A percentile compares a stretch with the other conserved stretches of the same genome.
These are phyloP conservation scores for Aspergillus transmontanensis DNA, from an alignment of 2,329 filamentous ascomycete species.

Conservation along the genomic window DNA sequence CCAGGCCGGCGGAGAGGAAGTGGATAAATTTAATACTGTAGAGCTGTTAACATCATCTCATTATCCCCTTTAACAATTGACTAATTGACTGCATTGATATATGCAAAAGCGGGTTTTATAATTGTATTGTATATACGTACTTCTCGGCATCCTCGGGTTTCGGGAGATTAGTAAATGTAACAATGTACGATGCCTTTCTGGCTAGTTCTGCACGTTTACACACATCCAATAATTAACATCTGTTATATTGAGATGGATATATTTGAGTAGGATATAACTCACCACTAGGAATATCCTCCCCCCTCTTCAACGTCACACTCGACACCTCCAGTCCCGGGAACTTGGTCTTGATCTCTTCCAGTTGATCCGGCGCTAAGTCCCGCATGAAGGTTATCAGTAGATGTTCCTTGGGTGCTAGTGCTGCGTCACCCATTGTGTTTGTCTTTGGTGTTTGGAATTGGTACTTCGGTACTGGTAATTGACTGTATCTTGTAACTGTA, in stretches of 20 bases:
- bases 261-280: neutral
- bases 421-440: conserved; percentile 27
- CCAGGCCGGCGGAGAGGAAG: conserved; percentile 60
- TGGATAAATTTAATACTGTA: conserved; percentile 55
- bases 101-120: too few relatives aligned
- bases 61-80: too few relatives aligned
- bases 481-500: too few relatives aligned
- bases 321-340: conserved; percentile 28
- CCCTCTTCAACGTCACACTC: conserved; percentile 15
- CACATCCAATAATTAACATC: neutral
- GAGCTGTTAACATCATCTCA: conserved; percentile 6
- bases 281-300: conserved; percentile 28
- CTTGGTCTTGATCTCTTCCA: conserved; percentile 21
- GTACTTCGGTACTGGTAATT: too few relatives aligned
- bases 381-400: conserved; percentile 27
- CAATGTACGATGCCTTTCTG: conserved; percentile 27
- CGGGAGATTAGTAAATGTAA: conserved; percentile 30
- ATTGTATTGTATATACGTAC: conserved; percentile 14
- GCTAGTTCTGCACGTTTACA: conserved; percentile 21
- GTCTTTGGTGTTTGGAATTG: too few relatives aligned
- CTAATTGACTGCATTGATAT: too few relatives aligned
- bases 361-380: conserved; percentile 18
- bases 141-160: conserved; percentile 30
- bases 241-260: neutral
- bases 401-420: conserved; percentile 17